Evolutionary conservation across 768 basidiomycete species (phyloP).

Genomic region (Hebeloma cylindrosporum): DNA sequence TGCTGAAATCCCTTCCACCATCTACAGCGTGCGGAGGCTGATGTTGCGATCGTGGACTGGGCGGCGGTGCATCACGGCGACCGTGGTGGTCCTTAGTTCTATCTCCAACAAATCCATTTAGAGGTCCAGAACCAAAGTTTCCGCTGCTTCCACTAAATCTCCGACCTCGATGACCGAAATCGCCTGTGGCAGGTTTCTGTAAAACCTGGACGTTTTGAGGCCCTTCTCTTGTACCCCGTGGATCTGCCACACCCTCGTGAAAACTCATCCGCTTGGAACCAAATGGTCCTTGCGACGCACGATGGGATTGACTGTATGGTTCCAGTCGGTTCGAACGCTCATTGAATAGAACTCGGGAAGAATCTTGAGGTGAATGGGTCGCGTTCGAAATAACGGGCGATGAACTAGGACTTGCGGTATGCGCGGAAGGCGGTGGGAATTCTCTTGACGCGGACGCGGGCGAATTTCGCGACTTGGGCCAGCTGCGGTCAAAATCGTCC

Average conservation of each 20-base stretch:
- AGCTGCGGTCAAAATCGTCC: conserved; percentile 95
- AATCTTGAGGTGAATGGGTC: conserved; percentile 52
- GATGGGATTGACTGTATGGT: conserved; percentile 63
- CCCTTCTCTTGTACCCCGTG: conserved; percentile 45
- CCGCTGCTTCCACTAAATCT: conserved; percentile 35
- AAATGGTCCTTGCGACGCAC: conserved; percentile 39
- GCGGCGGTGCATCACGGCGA: conserved; percentile 39
- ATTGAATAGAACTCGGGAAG: conserved; percentile 87
- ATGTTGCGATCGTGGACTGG: conserved; percentile 36
- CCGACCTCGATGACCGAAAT: conserved; percentile 29
- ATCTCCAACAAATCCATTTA: conserved; percentile 21
- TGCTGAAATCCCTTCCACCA: conserved; percentile 32
- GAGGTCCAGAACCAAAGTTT: conserved; percentile 24
- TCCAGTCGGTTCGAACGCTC: conserved; percentile 90
- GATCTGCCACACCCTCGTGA: conserved; percentile 45
- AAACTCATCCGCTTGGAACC: conserved; percentile 45
- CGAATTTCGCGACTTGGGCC: conserved; percentile 73
- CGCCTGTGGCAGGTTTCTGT: conserved; percentile 49
- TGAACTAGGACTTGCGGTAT: conserved; percentile 21
- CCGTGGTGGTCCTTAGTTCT: conserved; percentile 27
- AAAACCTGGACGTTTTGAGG: conserved; percentile 52
- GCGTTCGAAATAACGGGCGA: conserved; percentile 36
- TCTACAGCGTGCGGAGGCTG: conserved; percentile 21
- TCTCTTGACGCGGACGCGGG: conserved; percentile 46
- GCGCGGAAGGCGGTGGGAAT: conserved; percentile 27